These are phyloP conservation scores for Salinomyces thailandicus DNA, from an alignment of 2,329 filamentous ascomycete genomes.

Conservation along the genomic window DNA sequence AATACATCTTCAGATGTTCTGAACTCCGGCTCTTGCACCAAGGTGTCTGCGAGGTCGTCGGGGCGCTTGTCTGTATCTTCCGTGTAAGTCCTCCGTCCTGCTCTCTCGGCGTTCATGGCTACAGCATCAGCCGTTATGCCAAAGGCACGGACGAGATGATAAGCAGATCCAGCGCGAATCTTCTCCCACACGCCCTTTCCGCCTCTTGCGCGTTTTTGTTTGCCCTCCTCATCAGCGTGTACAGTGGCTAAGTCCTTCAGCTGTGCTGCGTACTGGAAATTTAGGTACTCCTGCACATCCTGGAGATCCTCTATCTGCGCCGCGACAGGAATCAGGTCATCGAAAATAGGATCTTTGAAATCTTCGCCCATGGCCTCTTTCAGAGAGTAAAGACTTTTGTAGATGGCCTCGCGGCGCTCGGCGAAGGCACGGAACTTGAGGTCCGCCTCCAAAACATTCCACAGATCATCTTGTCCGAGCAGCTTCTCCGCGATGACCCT, in stretches of 20 bases:
- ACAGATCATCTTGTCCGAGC: constrained; percentile 82
- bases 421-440: constrained; percentile 88
- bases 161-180: constrained; percentile 67
- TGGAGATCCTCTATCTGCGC: constrained; percentile 90
- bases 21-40: constrained; percentile 62
- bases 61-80: constrained; percentile 75
- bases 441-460: constrained; percentile 89
- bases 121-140: constrained; percentile 83
- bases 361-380: constrained; percentile 43
- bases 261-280: constrained; percentile 81
- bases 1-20: constrained; percentile 65
- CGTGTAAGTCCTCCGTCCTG: constrained; percentile 67
- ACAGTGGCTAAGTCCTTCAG: constrained; percentile 67
- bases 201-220: constrained; percentile 71
- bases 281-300: constrained; percentile 89
- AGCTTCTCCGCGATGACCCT: constrained; percentile 74
- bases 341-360: constrained; percentile 63
- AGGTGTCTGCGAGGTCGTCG: constrained; percentile 73
- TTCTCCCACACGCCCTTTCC: constrained; percentile 74
- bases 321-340: constrained; percentile 70
- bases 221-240: constrained; percentile 51
- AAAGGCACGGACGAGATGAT: constrained; percentile 75
- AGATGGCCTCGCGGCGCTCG: constrained; percentile 80
- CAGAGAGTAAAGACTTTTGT: constrained; percentile 66
- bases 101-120: constrained; percentile 71